Conservation (phyloP, 768 basidiomycete species). For the Cystofilobasidium capitatum region DNA sequence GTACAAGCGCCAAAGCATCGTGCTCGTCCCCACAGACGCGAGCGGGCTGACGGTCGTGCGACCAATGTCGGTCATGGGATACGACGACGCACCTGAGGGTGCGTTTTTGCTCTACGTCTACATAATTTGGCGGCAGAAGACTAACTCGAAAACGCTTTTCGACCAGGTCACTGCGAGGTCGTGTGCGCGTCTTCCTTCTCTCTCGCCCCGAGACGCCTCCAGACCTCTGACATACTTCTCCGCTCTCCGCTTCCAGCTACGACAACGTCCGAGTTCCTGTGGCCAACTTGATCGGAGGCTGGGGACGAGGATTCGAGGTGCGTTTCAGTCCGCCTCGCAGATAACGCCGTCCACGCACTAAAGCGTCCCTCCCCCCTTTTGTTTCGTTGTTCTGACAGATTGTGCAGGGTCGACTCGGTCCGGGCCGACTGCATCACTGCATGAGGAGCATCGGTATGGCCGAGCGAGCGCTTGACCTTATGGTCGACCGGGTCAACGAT, state of each 20-base stretch:
- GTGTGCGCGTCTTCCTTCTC: constrained; percentile 36
- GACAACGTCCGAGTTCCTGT: constrained; percentile 85
- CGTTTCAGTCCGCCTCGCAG: neutral
- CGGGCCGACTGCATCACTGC: constrained; percentile 93
- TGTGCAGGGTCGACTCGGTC: constrained; percentile 90
- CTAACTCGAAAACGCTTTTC: too few relatives aligned
- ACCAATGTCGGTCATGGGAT: constrained; percentile 89
- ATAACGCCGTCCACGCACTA: neutral
- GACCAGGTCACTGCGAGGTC: constrained; percentile 78
- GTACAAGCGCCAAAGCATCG: constrained; percentile 73
- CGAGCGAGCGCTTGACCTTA: constrained; percentile 67
- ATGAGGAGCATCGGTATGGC: constrained; percentile 92
- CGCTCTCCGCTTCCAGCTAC: constrained; percentile 44
- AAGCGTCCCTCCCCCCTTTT: too few relatives aligned
- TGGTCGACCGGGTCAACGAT: constrained; percentile 89
- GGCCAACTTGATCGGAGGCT: constrained; percentile 59
- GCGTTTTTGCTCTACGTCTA: neutral
- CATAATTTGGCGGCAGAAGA: too few relatives aligned
- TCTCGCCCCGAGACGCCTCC: too few relatives aligned
- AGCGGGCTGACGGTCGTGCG: constrained; percentile 81
- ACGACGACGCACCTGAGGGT: constrained; percentile 64
- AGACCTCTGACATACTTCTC: neutral
- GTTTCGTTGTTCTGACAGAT: constrained; percentile 48
- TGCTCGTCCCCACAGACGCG: constrained; percentile 79
- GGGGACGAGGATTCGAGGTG: constrained; percentile 92